phyloP scores from a whole-genome alignment of 371 early-diverging fungal genomes.

The Enterocytospora artemiae region DNA sequence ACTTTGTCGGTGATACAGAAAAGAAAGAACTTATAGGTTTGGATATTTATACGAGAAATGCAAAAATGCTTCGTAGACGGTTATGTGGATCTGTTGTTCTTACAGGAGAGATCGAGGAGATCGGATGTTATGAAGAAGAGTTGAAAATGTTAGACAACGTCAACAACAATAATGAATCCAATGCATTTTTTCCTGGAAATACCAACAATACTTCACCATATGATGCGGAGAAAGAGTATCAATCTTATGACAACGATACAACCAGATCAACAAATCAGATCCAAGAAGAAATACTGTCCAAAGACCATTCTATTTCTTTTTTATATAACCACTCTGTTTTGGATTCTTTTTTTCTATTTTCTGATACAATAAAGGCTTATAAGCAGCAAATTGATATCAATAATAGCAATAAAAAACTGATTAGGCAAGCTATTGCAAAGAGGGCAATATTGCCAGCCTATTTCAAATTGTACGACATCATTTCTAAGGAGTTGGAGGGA shows the following conservation, averaged over 20 bases:
- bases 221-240: neutral
- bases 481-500: conserved; percentile 12
- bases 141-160: too few species aligned
- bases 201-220: neutral
- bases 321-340: too few species aligned
- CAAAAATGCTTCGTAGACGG: neutral
- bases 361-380: neutral
- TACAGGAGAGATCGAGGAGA: neutral
- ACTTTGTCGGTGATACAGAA: neutral
- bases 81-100: conserved; percentile 6
- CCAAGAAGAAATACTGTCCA: neutral
- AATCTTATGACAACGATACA: conserved; percentile 7
- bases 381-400: neutral
- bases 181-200: neutral
- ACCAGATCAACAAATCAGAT: neutral
- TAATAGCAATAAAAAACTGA: neutral
- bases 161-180: neutral
- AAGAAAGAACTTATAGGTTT: neutral
- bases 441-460: conserved; percentile 4
- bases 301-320: too few species aligned
- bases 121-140: neutral
- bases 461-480: conserved; percentile 6
- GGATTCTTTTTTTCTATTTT: too few species aligned
- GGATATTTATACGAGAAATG: neutral
- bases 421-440: neutral